Percentiles rank a stretch among this genome's conserved stretches.
Conservation (phyloP, 2,329 filamentous ascomycete species). For the Capronia americana region DNA sequence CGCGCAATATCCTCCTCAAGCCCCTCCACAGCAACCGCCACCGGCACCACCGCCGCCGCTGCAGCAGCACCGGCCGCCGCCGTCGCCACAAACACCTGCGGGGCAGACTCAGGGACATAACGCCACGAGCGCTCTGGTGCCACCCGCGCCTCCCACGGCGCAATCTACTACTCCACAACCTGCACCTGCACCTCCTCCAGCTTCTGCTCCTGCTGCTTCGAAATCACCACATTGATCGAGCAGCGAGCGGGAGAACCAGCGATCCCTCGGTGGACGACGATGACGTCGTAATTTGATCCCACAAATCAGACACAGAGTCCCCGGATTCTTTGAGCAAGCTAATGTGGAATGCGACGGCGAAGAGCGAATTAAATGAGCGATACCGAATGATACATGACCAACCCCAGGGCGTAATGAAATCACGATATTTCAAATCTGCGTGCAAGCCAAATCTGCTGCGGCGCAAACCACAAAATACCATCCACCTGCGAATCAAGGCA, state of each 20-base stretch:
- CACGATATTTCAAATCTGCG: not conserved
- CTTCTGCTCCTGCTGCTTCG: not conserved
- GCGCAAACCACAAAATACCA: not conserved
- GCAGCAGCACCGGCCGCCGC: not conserved
- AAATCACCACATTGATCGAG: not conserved
- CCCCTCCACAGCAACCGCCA: slow-evolving; percentile 1
- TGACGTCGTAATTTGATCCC: not conserved
- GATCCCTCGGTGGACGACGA: not conserved
- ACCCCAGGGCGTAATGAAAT: slow-evolving; percentile 12
- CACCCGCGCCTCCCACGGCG: not conserved
- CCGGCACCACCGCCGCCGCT: slow-evolving; percentile 2
- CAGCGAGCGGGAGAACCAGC: not conserved
- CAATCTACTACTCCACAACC: not conserved
- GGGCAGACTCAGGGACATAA: not conserved
- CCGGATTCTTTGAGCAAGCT: not conserved
- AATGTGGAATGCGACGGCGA: not conserved
- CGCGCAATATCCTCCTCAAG: slow-evolving; percentile 11
- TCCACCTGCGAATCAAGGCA: not conserved
- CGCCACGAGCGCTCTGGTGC: not conserved
- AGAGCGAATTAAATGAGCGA: not conserved
- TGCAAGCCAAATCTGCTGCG: no score
- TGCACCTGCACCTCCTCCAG: not conserved
- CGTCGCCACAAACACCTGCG: slow-evolving; percentile 6
- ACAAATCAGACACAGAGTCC: not conserved
- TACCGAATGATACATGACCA: not conserved